Conservation (phyloP, 768 basidiomycete genomes). For the Auricularia heimuer region DNA sequence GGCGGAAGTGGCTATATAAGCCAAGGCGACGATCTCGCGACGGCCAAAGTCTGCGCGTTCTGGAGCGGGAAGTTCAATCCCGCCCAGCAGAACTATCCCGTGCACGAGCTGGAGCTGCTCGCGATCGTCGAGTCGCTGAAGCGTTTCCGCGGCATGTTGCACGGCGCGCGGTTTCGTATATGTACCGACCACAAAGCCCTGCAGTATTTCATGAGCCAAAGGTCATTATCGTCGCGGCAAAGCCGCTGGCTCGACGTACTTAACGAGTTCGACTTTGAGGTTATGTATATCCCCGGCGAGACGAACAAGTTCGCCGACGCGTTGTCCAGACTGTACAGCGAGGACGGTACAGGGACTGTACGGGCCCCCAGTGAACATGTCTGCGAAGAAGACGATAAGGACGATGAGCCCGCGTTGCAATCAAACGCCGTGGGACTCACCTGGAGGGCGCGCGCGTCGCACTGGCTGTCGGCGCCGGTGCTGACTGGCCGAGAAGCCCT, state of each 20-base stretch:
- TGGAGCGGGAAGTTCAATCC: conserved; percentile 28
- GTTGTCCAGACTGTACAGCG: conserved; percentile 11
- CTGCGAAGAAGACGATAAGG: no score
- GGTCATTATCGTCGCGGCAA: conserved; percentile 24
- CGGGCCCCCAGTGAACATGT: background rate
- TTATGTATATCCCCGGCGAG: conserved; percentile 22
- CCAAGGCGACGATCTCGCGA: conserved; percentile 19
- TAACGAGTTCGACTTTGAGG: conserved; percentile 20
- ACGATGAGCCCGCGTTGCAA: no score
- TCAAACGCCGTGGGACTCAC: no score
- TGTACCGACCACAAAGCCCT: conserved; percentile 25
- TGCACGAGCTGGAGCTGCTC: conserved; percentile 31
- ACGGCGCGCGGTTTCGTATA: conserved; percentile 21
- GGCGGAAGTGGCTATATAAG: conserved; percentile 13
- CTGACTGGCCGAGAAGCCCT: no score
- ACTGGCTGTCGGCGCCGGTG: no score
- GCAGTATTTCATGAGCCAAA: conserved; percentile 22
- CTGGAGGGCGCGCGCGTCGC: no score
- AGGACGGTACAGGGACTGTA: background rate
- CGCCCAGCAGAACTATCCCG: conserved; percentile 33
- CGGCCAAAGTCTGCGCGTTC: conserved; percentile 20
- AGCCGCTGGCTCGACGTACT: conserved; percentile 28
- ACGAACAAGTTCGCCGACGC: conserved; percentile 25
- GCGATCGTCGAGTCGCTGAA: conserved; percentile 29
- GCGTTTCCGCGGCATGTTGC: conserved; percentile 22